Conservation (phyloP, 139 green algal genomes). For the Coelastrella sp. region DNA sequence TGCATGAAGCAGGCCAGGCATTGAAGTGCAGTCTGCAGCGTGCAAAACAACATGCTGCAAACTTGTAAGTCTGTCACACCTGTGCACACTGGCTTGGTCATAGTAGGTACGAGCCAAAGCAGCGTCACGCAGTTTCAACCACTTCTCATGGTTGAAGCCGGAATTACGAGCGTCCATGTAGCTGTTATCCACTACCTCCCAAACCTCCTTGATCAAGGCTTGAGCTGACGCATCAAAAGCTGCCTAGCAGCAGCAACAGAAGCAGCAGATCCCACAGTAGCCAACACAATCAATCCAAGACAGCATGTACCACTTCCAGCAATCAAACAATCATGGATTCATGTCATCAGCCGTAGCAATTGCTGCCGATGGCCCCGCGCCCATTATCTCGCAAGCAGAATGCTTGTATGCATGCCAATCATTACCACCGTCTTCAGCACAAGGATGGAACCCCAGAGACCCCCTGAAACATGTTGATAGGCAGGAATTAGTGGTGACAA, state of each 20-base stretch:
- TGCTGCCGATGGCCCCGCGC: no score
- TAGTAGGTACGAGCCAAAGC: slow-evolving; percentile 54
- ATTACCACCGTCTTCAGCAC: no score
- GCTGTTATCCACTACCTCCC: slow-evolving; percentile 79
- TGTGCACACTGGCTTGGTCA: slow-evolving; percentile 52
- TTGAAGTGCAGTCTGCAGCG: neutral
- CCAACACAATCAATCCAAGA: neutral
- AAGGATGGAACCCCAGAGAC: no score
- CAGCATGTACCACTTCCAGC: no score
- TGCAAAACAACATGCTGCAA: neutral
- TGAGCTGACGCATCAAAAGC: slow-evolving; percentile 38
- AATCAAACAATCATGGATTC: no score
- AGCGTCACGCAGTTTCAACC: slow-evolving; percentile 56
- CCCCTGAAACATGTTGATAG: no score
- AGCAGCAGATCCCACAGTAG: neutral
- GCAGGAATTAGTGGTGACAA: no score
- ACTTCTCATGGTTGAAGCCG: slow-evolving; percentile 55
- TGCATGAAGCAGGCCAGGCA: neutral
- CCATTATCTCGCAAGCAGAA: no score
- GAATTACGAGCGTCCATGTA: slow-evolving; percentile 81
- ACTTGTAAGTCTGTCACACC: slow-evolving; percentile 42
- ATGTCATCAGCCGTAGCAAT: no score
- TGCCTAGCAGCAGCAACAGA: neutral
- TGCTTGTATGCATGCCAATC: no score
- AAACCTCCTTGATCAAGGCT: slow-evolving; percentile 69